A percentile compares a stretch with the other conserved stretches of the same genome.
Conservation (phyloP, 805 yeast genomes). For the Vanderwaltozyma polyspora region DNA sequence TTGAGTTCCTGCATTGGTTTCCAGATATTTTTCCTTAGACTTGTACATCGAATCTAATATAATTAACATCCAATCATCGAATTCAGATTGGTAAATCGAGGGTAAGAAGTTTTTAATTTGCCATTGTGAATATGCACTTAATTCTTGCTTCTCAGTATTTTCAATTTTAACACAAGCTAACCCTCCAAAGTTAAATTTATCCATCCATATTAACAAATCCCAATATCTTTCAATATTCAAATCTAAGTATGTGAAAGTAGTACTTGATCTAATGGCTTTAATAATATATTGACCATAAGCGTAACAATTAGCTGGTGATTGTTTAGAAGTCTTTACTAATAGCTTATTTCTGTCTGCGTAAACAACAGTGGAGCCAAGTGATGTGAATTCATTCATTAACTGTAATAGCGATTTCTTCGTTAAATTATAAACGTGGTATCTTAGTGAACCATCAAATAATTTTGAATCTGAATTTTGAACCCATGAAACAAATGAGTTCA, state of each 20-base stretch:
- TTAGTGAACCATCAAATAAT: constrained; percentile 66
- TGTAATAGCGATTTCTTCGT: constrained; percentile 76
- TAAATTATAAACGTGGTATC: constrained; percentile 79
- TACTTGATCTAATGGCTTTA: constrained; percentile 66
- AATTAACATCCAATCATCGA: constrained; percentile 75
- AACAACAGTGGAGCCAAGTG: constrained; percentile 68
- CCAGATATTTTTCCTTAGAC: constrained; percentile 31
- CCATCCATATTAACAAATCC: constrained; percentile 96
- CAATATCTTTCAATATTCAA: constrained; percentile 65
- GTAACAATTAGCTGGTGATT: constrained; percentile 73
- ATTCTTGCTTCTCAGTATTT: constrained; percentile 29
- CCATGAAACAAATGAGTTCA: constrained; percentile 77
- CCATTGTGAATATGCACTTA: constrained; percentile 53
- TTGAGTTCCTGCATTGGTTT: constrained; percentile 36
- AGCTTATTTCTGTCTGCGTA: constrained; percentile 72
- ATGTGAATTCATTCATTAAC: constrained; percentile 60
- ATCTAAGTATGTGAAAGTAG: constrained; percentile 74
- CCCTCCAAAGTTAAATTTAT: constrained; percentile 79
- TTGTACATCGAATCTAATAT: constrained; percentile 61
- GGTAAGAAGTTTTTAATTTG: constrained; percentile 70
- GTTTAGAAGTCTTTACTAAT: constrained; percentile 61
- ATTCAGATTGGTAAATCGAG: constrained; percentile 61
- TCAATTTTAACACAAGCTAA: constrained; percentile 33
- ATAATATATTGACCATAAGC: constrained; percentile 81
- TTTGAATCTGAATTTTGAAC: constrained; percentile 63